These are phyloP conservation scores for Leccinum subspadiceum DNA, from an alignment of 1,284 basidiomycete genomes.

Conservation along the genomic window DNA sequence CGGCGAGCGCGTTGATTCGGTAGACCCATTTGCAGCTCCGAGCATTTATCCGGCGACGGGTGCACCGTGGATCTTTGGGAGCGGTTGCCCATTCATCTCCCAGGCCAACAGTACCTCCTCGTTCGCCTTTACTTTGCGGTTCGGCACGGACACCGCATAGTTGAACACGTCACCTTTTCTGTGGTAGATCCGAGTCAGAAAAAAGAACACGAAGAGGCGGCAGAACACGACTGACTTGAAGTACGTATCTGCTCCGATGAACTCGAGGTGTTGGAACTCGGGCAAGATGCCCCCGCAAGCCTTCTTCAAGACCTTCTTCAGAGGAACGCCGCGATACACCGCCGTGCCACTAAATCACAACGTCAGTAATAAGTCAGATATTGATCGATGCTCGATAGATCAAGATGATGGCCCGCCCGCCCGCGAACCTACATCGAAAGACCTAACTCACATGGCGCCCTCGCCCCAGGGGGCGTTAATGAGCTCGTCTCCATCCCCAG, in stretches of 20 bases:
- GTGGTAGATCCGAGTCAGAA: not conserved
- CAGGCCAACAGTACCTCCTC: conserved; percentile 58
- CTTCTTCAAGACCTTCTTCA: conserved; percentile 53
- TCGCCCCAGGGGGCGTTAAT: conserved; percentile 58
- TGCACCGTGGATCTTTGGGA: conserved; percentile 54
- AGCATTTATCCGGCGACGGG: conserved; percentile 58
- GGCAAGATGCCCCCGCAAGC: conserved; percentile 51
- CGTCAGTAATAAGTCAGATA: conserved; percentile 13
- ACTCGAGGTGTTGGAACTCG: conserved; percentile 52
- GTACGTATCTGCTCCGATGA: conserved; percentile 58
- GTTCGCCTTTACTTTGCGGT: conserved; percentile 47
- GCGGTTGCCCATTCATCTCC: conserved; percentile 55
- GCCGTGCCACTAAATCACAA: conserved; percentile 38
- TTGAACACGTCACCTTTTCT: conserved; percentile 52
- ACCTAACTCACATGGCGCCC: conserved; percentile 46
- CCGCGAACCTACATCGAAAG: not conserved
- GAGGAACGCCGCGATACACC: conserved; percentile 48
- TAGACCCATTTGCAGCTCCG: conserved; percentile 62
- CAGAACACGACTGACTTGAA: conserved; percentile 43
- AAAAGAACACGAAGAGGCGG: not conserved
- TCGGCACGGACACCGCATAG: conserved; percentile 55
- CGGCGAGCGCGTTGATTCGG: conserved; percentile 48
- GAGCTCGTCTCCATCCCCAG: conserved; percentile 58
- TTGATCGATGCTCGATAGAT: not conserved
- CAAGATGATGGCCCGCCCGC: not conserved